Evolutionary conservation across 2,329 filamentous ascomycete genomes (phyloP).

Genomic region (Hypomyces perniciosus): DNA sequence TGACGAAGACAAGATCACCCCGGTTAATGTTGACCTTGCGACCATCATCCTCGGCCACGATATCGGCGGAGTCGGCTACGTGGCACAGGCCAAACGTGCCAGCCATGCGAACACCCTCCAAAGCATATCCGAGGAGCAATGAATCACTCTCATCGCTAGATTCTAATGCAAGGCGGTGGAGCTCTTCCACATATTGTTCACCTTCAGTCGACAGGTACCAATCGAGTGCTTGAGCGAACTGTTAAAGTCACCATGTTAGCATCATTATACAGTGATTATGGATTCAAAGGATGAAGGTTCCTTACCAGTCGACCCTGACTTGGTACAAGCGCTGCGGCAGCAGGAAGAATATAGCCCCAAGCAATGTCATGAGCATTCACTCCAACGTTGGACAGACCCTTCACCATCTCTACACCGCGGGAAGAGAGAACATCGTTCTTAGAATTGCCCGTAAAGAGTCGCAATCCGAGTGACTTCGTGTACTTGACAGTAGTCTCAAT

Average conservation of each 20-base stretch:
- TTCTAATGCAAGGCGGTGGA: conserved; percentile 54
- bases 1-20: conserved; percentile 58
- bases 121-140: conserved; percentile 60
- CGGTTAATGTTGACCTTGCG: conserved; percentile 44
- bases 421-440: conserved; percentile 52
- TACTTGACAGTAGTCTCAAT: conserved; percentile 62
- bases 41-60: conserved; percentile 46
- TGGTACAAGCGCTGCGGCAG: conserved; percentile 60
- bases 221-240: conserved; percentile 68
- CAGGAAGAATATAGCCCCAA: conserved; percentile 65
- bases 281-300: conserved; percentile 9
- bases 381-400: conserved; percentile 57
- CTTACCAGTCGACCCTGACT: conserved; percentile 63
- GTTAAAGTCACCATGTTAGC: conserved; percentile 15
- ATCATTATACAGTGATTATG: background rate
- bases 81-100: conserved; percentile 58
- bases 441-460: conserved; percentile 44
- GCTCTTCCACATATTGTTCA: conserved; percentile 49
- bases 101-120: conserved; percentile 66
- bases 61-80: conserved; percentile 40
- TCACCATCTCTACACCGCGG: conserved; percentile 61
- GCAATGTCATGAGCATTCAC: conserved; percentile 60
- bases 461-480: conserved; percentile 32
- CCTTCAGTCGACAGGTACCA: conserved; percentile 60
- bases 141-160: conserved; percentile 54